phyloP scores from a whole-genome alignment of 768 basidiomycete genomes.

The Amanita fuliginea region DNA sequence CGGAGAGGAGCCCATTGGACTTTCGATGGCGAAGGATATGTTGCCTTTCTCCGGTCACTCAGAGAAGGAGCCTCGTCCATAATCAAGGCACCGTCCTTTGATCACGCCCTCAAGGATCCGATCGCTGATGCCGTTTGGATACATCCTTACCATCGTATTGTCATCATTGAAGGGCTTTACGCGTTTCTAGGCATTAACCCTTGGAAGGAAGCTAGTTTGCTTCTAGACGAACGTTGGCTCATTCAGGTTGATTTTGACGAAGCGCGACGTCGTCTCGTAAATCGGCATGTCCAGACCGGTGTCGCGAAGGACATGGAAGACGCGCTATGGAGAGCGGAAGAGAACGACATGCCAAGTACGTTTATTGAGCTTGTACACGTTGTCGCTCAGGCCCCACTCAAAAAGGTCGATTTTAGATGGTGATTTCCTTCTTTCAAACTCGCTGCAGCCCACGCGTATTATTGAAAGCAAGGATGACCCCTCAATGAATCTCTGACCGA shows the following conservation, averaged over 20 bases:
- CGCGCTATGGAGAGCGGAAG: slow-evolving; percentile 59
- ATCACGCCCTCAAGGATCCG: slow-evolving; percentile 84
- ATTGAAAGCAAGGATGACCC: slow-evolving; percentile 26
- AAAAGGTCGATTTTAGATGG: slow-evolving; percentile 24
- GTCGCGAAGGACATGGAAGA: slow-evolving; percentile 55
- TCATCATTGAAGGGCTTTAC: slow-evolving; percentile 90
- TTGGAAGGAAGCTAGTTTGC: slow-evolving; percentile 54
- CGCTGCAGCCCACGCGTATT: slow-evolving; percentile 32
- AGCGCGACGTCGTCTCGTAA: slow-evolving; percentile 51
- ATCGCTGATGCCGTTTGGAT: slow-evolving; percentile 47
- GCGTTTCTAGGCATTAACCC: slow-evolving; percentile 60
- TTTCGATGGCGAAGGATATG: slow-evolving; percentile 69
- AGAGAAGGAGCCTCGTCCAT: slow-evolving; percentile 22
- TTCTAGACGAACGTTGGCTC: slow-evolving; percentile 75
- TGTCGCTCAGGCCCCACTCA: not conserved
- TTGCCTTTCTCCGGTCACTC: slow-evolving; percentile 51
- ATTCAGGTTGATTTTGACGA: slow-evolving; percentile 45
- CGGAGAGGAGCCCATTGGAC: slow-evolving; percentile 86
- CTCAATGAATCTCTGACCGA: slow-evolving; percentile 9
- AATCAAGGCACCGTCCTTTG: slow-evolving; percentile 73
- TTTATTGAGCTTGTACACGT: slow-evolving; percentile 6
- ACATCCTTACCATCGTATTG: slow-evolving; percentile 54
- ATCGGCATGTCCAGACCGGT: slow-evolving; percentile 69
- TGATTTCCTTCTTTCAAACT: slow-evolving; percentile 30
- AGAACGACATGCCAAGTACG: slow-evolving; percentile 72